phyloP scores from a whole-genome alignment of 768 basidiomycete genomes.

The Scleroderma bovista region DNA sequence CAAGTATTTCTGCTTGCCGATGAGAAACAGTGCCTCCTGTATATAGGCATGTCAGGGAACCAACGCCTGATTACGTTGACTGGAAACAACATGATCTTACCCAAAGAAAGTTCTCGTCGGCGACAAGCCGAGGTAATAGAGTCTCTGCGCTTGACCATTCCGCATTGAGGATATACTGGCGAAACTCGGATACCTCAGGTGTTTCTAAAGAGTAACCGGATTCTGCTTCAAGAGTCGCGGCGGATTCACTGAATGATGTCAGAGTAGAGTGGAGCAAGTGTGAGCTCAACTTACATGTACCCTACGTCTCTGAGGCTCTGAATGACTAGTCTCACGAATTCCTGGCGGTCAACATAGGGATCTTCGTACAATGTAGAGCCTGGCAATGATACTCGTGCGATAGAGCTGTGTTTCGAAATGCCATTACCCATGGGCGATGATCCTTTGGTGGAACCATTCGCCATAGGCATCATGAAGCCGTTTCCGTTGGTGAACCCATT shows the following conservation, averaged over 20 bases:
- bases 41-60: constrained; percentile 18
- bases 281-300: constrained; percentile 45
- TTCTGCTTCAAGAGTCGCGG: constrained; percentile 84
- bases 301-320: constrained; percentile 90
- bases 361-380: constrained; percentile 76
- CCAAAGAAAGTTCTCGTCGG: constrained; percentile 62
- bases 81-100: constrained; percentile 38
- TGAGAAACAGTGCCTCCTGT: constrained; percentile 80
- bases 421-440: constrained; percentile 46
- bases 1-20: constrained; percentile 93
- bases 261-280: constrained; percentile 7
- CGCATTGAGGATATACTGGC: constrained; percentile 73
- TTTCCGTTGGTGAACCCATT: constrained; percentile 41
- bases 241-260: constrained; percentile 62
- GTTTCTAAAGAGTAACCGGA: constrained; percentile 87
- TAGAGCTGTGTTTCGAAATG: constrained; percentile 39
- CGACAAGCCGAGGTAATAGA: constrained; percentile 58
- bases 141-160: constrained; percentile 76
- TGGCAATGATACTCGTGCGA: constrained; percentile 61
- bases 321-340: constrained; percentile 83
- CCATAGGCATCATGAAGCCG: constrained; percentile 23
- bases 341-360: constrained; percentile 77
- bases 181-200: constrained; percentile 71
- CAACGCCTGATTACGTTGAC: neutral
- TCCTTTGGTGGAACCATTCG: constrained; percentile 33